Evolutionary conservation across 495 filamentous ascomycete genomes (phyloP), one percentile per base, ranked within the genome.

Genomic region (Hyaloscypha hepaticicola): DNA sequence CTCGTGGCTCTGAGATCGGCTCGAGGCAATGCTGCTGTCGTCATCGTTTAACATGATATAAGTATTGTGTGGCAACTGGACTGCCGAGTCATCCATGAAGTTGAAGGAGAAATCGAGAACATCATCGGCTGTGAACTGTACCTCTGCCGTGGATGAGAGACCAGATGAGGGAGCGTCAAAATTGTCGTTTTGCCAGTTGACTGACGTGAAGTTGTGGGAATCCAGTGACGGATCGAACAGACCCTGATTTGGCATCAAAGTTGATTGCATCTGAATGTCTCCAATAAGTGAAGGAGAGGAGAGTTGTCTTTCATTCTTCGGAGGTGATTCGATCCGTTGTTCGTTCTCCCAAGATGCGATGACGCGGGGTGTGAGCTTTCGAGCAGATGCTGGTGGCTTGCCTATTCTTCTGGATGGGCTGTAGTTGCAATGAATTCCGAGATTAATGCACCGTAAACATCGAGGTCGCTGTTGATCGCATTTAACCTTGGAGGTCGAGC

Each of bases 371-470:
- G 5, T 41, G 27, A 58, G 34, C 34, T 52, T 50, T 34, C 59
- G 45, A 60, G 63, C 29, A 24, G 56, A 66, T 22, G 62, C 62
- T 24, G 62, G 55, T 8, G 63, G 69, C 45, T 58, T 71, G 31
- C 69, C 67, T 48, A 64, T 69, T 26, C 72, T 70, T 49, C 72
- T 68, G 31, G 77, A 76, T 45, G 74, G 73, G 64, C 77, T 79
- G 65, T 78, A 79, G 55, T 76, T 76, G 64, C 77, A 79, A 64
- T 61, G 68, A 50, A 73, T 66, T 14, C 72, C 75, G 33, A 75
- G 53, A 61, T 76, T 75, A 14, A 66, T 58, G 63, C 77, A 79
- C 6, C 77, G 74, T 16, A 66, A 50, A 58, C 77, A 79, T 9
- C 66, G 58, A 0, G 77, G 77, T 14, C 74, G 74, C 38, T 71